Evolutionary conservation across 768 basidiomycete genomes (phyloP), one percentile per base, ranked within the genome.

Genomic region (Sporobolomyces roseus): DNA sequence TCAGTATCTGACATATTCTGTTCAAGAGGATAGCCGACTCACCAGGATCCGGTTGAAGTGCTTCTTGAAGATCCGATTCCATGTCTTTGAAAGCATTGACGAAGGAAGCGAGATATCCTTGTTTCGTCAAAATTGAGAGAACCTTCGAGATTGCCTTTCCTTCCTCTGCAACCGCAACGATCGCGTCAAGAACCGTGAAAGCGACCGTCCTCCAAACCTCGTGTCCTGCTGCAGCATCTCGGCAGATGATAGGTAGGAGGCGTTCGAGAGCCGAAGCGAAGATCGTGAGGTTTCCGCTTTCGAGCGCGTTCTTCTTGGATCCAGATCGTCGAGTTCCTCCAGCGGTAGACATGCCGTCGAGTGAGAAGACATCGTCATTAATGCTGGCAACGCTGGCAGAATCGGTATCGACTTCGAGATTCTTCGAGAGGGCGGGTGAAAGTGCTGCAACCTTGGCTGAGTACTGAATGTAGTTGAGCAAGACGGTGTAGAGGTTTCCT

Each of bases 161-260:
- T 8, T 63, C 46, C 4, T 78, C 32, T 84, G 84, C 45, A 86
- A 93, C 80, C 50, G 88, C 84, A 23, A 88, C 83, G 12, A 93
- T 82, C 1, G 89, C 86, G 74, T 93, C 91, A 49, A 97, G 81
- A 4, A 92, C 81, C 82, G 93, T 88, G 77, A 93, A 97, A 13
- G 93, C 90, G 21, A 97, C 86, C 4, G 93, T 93, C 79, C 91
- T 91, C 94, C 94, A 98, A 3, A 97, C 90, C 78, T 97, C 93
- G 23, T 90, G 87, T 10, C 93, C 93, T 71, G 96, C 93, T 61
- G 91, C 89, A 2, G 92, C 93, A 76, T 98, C 94, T n/a, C 91
- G 83, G 27, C 90, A 85, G 45, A 94, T 81, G 43, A 85, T 82
- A 0, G 85, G 79, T 0, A 92, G 82, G 25, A 97, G 79, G 8